Base-by-base conservation (phyloP, 139 green algal species). In the Marvania coccoides region DNA sequence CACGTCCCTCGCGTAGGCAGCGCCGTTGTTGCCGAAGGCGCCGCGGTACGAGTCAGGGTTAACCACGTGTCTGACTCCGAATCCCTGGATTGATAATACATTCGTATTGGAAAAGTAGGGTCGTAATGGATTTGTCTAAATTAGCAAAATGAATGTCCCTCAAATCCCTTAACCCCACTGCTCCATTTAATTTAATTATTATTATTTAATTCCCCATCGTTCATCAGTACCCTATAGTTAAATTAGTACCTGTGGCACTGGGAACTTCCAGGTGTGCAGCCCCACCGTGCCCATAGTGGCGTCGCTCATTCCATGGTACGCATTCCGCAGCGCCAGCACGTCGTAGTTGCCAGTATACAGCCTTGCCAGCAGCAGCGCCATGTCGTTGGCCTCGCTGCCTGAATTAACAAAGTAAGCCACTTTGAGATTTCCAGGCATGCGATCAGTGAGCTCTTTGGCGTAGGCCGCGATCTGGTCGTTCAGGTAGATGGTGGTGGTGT, bases 21-120 rank as follows among this genome's bases (percentile, higher is more conserved):
- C 19, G 46, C 84, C 87, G 58, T 98, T 86, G 61, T 87, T 85
- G 46, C 93, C 93, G 65, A 92, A 95, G 1, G 65, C 58, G 15
- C 93, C 93, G 1, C 86, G 67, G 85, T 98, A 98, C 1, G 89
- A 84, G 64, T 97, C 87, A 0, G 93, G 93, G 74, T 96, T 96
- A 8, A 96, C 58, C 2, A 82, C 83, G 58, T 98, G 93, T 33
- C 86, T 79, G 14, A 97, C 64, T 31, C 93, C 93, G 78, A 90
- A 91, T 57, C 87, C 90, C 79, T 96, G 78, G 38, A 63, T 14
- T 42, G 53, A 29, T 28, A 8, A 15, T 23, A 12, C 38, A 47
- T 12, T n/a, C 10, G 10, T 47, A 47, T 47, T 47, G 38, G n/a
- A n/a, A n/a, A n/a, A n/a, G n/a, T n/a, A n/a, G n/a, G n/a, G n/a